Base-by-base conservation (phyloP, 2,329 filamentous ascomycete genomes). In the Alternaria rosae region DNA sequence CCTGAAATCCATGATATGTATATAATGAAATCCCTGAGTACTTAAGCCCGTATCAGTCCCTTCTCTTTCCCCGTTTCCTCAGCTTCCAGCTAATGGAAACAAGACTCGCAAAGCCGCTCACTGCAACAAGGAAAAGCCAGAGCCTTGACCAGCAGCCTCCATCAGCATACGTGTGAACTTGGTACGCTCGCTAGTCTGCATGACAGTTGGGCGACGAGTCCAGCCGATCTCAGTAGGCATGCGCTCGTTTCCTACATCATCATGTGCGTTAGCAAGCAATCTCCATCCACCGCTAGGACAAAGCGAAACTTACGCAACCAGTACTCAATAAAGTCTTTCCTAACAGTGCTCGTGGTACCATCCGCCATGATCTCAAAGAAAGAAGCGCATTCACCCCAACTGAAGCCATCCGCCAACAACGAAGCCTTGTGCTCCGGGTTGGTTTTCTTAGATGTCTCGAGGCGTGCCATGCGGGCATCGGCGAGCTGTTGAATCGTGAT, bases 311-410 rank as follows among this genome's bases (percentile, higher is more conserved):
- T 52, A 61, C 58, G 58, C 13, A 61, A 15, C 58, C 58, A 61
- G 20, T 56, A 61, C 35, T 61, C 58, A 23, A 61, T 61, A 25
- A 61, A 61, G n/a, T 61, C 58, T 25, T 61, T 61, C 30, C 52
- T 44, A 7, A 61, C 58, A n/a, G 58, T 61, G 20, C 58, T 38
- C 23, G 58, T 61, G 10, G 58, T 61, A 0, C 58, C 58, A 56
- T 61, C 58, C 5, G 58, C 58, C 58, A 61, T 61, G 5, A 61
- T 61, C 28, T 61, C 58, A 45, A 61, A 61, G 52, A 61, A 61
- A 15, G 52, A 56, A 8, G 58, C 58, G 5, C 58, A 61, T 47
- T 61, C 58, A 41, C 58, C 58, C 58, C 58, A 61, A 26, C 58
- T 61, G 13, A 61, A 61, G 30, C 58, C 58, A 25, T 61, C 58